Evolutionary conservation across 441 rosid genomes (phyloP), one percentile per base, ranked within the genome.

Genomic region (Omphalea diandra): DNA sequence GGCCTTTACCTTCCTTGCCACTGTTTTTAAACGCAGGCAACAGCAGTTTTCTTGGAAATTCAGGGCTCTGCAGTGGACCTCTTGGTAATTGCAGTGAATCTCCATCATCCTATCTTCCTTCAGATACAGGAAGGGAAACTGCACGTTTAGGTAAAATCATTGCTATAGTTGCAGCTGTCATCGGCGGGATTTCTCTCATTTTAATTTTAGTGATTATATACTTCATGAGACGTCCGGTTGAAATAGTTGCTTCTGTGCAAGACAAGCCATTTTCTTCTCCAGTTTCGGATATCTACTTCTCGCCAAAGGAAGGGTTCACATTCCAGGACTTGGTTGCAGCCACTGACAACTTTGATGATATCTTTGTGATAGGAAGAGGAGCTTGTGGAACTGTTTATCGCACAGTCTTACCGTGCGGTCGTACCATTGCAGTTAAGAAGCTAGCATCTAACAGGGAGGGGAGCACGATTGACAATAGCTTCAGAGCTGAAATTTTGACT

Each of bases 321-420:
- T 88, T 90, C 71, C 90, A 86, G 63, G 98, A 92, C 76, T 77
- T 95, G 67, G 81, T 92, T 70, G 84, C 65, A 41, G 96, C 92
- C 66, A 90, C 99, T 1, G 81, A 82, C 32, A 85, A 86, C 71
- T 95, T 92, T 47, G 82, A 86, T 61, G 98, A 92, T 36, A 77
- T 87, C 69, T 94, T 83, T 35, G 75, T 85, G 8, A 81, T 92
- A 29, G 99, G 98, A 35, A 86, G 88, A 70, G 99, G 97, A 59
- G 97, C 88, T 64, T 90, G 96, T 69, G 99, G 99, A 79, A 88
- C 90, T 1, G 99, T 94, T 5, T 94, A 92, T 71, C 89, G 85
- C 68, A 96, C 98, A 3, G 85, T 85, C 72, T 46, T 92, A 76
- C 86, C 80, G 0, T 70, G 82, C 18, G 96, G 96, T 15, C 85